Base-by-base conservation (phyloP, 805 yeast genomes). In the Spathaspora passalidarum region DNA sequence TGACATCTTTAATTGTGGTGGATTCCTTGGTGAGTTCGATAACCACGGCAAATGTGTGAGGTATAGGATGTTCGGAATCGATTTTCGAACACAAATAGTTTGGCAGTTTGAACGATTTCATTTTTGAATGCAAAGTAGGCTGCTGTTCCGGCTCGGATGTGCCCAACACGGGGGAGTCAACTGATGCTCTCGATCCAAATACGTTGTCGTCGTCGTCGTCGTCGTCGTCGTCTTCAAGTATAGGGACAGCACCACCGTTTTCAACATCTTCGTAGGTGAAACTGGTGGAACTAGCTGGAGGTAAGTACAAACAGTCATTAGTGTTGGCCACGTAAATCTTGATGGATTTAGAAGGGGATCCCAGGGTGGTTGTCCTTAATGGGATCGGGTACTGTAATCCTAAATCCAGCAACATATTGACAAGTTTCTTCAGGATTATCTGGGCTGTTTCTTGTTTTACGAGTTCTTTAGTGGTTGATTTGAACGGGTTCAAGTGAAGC, bases 21-120 rank as follows among this genome's bases (percentile, higher is more conserved):
- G 51, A 32, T 32, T 71, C 75, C 42, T 69, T 73, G 19, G 61
- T 56, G 1, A 79, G 53, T 43, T 79, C 76, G 1, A 80, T 51
- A 4, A 79, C 65, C 2, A 80, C 68, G 0, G 80, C 85, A 51
- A 80, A 68, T 2, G 79, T 78, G 54, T 78, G 81, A 1, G 82
- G 75, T 1, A 76, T 72, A 8, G 73, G 75, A 2, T 61, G 59
- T 9, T 69, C 69, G 3, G 67, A 49, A 45, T 73, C 77, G 5
- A 71, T 63, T 25, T 60, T 61, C 2, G 72, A 59, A 22, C 65
- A 59, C 34, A 65, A 54, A 43, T 65, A 71, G 48, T 68, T 68
- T 1, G 75, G 72, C n/a, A 69, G 62, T 16, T 44, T 49, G 56
- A 65, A 58, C 13, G 47, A 32, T 19, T 54, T 50, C 49, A 66